Conservation (phyloP, 1,284 basidiomycete species). For the Boletus smithii region DNA sequence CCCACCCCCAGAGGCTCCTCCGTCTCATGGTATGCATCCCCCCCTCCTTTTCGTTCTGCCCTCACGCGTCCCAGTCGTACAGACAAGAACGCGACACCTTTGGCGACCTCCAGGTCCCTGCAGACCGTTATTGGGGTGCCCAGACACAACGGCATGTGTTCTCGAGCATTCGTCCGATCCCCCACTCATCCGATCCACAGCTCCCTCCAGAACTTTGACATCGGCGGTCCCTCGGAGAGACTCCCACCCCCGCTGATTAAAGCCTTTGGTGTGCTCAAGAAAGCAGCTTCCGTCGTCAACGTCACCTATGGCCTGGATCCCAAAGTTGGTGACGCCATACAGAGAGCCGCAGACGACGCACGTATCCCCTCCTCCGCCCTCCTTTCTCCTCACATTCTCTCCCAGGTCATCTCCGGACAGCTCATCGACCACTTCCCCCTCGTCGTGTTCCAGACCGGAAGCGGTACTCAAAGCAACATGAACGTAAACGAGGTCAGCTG, state of each 20-base stretch:
- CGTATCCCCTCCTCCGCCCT: slow-evolving; percentile 18
- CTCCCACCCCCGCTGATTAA: slow-evolving; percentile 94
- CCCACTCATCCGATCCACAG: slow-evolving; percentile 37
- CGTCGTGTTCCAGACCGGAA: slow-evolving; percentile 99
- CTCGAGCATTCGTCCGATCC: no score
- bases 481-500: slow-evolving; percentile 88
- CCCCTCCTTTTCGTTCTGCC: no score
- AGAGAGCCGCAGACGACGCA: slow-evolving; percentile 92
- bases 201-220: slow-evolving; percentile 98
- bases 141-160: slow-evolving; percentile 85
- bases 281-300: slow-evolving; percentile 94
- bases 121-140: slow-evolving; percentile 97
- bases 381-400: slow-evolving; percentile 7
- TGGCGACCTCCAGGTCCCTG: slow-evolving; percentile 90
- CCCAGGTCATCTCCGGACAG: slow-evolving; percentile 95
- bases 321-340: slow-evolving; percentile 87
- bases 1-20: no score
- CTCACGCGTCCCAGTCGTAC: slow-evolving; percentile 36
- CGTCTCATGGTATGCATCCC: no score
- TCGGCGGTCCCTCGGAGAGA: slow-evolving; percentile 90
- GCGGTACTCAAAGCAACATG: slow-evolving; percentile 99
- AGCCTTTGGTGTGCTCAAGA: slow-evolving; percentile 97
- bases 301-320: slow-evolving; percentile 87
- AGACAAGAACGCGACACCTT: slow-evolving; percentile 84
- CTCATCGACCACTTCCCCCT: slow-evolving; percentile 95